phyloP scores from a whole-genome alignment of 1,284 basidiomycete genomes.

The Inonotus obliquus region DNA sequence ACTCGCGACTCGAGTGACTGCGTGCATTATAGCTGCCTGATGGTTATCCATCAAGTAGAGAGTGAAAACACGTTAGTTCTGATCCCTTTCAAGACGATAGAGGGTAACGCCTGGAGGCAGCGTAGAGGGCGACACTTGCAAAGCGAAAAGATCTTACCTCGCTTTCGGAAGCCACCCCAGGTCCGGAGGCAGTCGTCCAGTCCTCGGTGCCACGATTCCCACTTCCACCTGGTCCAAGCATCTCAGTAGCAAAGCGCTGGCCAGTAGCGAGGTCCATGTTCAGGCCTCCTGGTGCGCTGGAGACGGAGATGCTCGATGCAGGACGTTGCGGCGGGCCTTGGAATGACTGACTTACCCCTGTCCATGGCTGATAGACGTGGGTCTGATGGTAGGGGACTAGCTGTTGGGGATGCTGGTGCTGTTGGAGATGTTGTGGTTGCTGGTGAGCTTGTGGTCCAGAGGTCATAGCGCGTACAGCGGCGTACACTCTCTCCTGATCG shows the following conservation, averaged over 20 bases:
- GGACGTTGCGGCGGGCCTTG: conserved; percentile 3
- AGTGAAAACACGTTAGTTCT: neutral
- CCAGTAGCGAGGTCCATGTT: neutral
- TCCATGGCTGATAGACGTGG: neutral
- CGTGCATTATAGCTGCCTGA: neutral
- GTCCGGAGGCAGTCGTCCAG: neutral
- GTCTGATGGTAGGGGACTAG: neutral
- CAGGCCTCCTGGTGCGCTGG: conserved; percentile 4
- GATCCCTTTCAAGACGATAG: neutral
- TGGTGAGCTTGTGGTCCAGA: neutral
- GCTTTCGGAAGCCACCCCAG: neutral
- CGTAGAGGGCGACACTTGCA: neutral
- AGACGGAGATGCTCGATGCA: conserved; percentile 7
- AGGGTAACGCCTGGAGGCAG: neutral
- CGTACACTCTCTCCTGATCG: neutral
- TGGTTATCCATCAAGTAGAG: neutral
- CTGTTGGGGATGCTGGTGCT: conserved; percentile 3
- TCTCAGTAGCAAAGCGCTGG: neutral
- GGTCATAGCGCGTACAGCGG: neutral
- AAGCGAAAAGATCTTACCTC: neutral
- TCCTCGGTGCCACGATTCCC: neutral
- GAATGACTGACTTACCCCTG: neutral
- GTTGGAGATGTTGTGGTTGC: conserved; percentile 6
- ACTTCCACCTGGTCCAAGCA: neutral
- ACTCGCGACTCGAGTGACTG: conserved; percentile 1